Percentiles rank a stretch among this genome's conserved stretches.
These are phyloP conservation scores for Kalaharituber pfeilii DNA, from an alignment of 2,329 filamentous ascomycete genomes.

Conservation along the genomic window DNA sequence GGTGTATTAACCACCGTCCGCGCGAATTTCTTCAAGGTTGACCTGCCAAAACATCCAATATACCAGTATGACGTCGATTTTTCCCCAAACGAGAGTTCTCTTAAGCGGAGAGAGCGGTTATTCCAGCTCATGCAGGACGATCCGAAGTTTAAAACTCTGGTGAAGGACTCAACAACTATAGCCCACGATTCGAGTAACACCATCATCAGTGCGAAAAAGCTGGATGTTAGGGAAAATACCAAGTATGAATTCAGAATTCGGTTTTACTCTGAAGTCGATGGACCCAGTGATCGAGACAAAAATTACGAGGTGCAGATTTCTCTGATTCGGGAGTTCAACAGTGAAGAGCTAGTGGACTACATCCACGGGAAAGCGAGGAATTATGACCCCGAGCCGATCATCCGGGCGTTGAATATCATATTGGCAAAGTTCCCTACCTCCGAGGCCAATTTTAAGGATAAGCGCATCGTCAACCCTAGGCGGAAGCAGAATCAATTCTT, in stretches of 20 bases:
- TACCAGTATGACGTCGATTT: conserved; percentile 30
- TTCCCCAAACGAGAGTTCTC: conserved; percentile 24
- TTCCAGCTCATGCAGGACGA: conserved; percentile 33
- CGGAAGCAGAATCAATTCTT: conserved; percentile 40
- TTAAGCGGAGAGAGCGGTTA: conserved; percentile 33
- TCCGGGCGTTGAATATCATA: conserved; percentile 43
- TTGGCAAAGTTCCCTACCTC: conserved; percentile 34
- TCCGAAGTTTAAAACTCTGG: conserved; percentile 22
- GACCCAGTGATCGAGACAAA: conserved; percentile 13
- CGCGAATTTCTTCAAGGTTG: conserved; percentile 30
- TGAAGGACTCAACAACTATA: conserved; percentile 22
- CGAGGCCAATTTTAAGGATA: conserved; percentile 14
- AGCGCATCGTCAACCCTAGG: conserved; percentile 29
- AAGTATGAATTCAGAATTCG: conserved; percentile 24
- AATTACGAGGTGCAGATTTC: conserved; percentile 5
- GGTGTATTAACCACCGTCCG: conserved; percentile 28
- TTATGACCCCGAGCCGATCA: conserved; percentile 22
- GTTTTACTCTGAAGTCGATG: too few relatives aligned
- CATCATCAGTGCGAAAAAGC: conserved; percentile 25
- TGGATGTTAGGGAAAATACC: conserved; percentile 17
- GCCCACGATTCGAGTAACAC: conserved; percentile 30
- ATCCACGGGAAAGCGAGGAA: conserved; percentile 32
- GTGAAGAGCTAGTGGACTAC: conserved; percentile 31
- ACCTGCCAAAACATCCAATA: conserved; percentile 25
- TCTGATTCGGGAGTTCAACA: neutral